phyloP scores from a whole-genome alignment of 1,139 yeast species.

The Zygosaccharomyces sapae region DNA sequence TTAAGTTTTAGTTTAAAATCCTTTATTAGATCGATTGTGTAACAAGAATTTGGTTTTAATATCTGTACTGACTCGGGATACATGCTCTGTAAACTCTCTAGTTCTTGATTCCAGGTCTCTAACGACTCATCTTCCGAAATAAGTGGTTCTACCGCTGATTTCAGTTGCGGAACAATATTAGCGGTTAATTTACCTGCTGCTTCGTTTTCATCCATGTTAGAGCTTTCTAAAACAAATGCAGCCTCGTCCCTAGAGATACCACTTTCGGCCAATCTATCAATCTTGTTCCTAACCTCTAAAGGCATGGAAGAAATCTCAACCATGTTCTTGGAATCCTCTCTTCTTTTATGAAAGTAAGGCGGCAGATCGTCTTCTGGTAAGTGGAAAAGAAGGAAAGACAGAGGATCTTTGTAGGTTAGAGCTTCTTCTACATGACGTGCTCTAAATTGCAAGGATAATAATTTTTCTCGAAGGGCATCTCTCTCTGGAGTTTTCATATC shows the following conservation, averaged over 20 bases:
- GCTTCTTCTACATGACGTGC: slow-evolving; percentile 68
- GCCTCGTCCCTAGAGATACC: slow-evolving; percentile 72
- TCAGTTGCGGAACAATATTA: slow-evolving; percentile 23
- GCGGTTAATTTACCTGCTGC: slow-evolving; percentile 54
- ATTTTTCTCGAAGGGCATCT: slow-evolving; percentile 19
- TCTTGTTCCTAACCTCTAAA: slow-evolving; percentile 39
- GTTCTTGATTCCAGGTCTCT: slow-evolving; percentile 69
- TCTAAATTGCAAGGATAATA: slow-evolving; percentile 61
- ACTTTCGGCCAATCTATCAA: slow-evolving; percentile 55
- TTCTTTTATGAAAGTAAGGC: slow-evolving; percentile 38
- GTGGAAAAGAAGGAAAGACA: slow-evolving; percentile 83
- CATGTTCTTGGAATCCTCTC: slow-evolving; percentile 46
- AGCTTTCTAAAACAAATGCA: slow-evolving; percentile 43
- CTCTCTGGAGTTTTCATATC: slow-evolving; percentile 22
- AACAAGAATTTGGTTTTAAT: slow-evolving; percentile 21
- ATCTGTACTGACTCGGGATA: slow-evolving; percentile 37
- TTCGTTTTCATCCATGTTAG: slow-evolving; percentile 45
- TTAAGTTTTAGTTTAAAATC: slow-evolving; percentile 43
- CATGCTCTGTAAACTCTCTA: slow-evolving; percentile 62
- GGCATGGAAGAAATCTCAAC: slow-evolving; percentile 44
- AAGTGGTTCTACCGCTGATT: slow-evolving; percentile 10
- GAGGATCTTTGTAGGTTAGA: slow-evolving; percentile 56
- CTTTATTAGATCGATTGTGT: slow-evolving; percentile 21
- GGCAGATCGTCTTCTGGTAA: slow-evolving; percentile 95
- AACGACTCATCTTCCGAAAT: slow-evolving; percentile 30